phyloP scores from a whole-genome alignment of 2,329 filamentous ascomycete species.

The Fusarium hainanense region DNA sequence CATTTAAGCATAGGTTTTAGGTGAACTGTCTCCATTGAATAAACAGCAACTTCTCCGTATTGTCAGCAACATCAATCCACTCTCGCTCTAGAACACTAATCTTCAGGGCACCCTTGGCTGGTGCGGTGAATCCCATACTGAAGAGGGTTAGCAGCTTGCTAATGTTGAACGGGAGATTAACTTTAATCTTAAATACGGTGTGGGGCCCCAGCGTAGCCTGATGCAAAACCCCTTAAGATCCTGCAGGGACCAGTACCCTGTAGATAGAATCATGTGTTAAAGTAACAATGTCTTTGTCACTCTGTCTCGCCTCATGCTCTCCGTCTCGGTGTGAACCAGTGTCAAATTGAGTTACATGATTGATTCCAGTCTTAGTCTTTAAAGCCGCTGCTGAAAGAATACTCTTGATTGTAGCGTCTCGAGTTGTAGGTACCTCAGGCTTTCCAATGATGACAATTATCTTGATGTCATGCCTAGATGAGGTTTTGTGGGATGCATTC shows the following conservation, averaged over 20 bases:
- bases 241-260: not conserved
- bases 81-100: not conserved
- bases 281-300: not conserved
- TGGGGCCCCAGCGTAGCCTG: not conserved
- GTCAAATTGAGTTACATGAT: not conserved
- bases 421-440: not conserved
- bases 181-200: not conserved
- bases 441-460: accelerated
- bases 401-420: not conserved
- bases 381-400: not conserved
- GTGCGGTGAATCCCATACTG: not conserved
- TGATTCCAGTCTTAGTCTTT: not conserved
- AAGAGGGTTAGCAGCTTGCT: not conserved
- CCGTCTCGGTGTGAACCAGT: not conserved
- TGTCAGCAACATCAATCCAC: not conserved
- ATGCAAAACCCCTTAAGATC: not conserved
- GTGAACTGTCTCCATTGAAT: not conserved
- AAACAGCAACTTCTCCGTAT: not conserved
- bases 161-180: not conserved
- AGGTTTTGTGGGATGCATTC: not conserved
- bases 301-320: not conserved
- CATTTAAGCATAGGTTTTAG: not conserved
- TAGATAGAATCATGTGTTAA: not conserved
- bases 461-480: accelerated
- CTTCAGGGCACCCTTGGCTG: not conserved